Evolutionary conservation across 2,329 filamentous ascomycete genomes (phyloP), one percentile per base, ranked within the genome.

Genomic region (Elsinoe perseae): DNA sequence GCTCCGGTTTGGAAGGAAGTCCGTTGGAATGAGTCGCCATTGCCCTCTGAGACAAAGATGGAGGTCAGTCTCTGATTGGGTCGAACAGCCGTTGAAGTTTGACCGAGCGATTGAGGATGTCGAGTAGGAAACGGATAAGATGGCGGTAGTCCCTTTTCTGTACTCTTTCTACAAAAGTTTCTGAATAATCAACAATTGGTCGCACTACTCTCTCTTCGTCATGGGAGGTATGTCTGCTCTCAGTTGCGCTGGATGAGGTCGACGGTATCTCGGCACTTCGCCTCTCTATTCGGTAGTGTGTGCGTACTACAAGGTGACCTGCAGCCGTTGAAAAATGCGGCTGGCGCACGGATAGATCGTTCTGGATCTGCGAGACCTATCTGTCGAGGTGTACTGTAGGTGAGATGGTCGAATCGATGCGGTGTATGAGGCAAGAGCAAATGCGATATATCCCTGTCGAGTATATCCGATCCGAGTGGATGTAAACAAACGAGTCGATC

Each of bases 1-100:
- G 53, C 10, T 44, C 40, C 34, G 53, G 53, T 46, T 25, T 56
- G 53, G 53, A 56, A 56, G 53, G 53, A 36, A 46, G 53, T 46
- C 8, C 23, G 42, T 28, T 25, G 18, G 38, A 48, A 25, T 34
- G 40, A n/a, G 30, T 30, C 40, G 53, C 53, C 53, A 56, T 56
- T 48, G 30, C 53, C 42, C 25, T 30, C 36, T 48, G 53, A 54
- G 38, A 54, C 48, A 52, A 10, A 44, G 14, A 28, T 5, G 38
- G 3, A 43, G 4, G 23, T 14, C 23, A 2, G 25, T 12, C 20
- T n/a, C 38, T 28, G 30, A 52, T 38, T 36, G 48, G 32, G 12
- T 52, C 32, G 30, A 20, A 25, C 20, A 18, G n/a, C 48, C 48
- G 48, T 52, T 52, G 30, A n/a, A 36, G 18, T 52, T 28, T 36